A percentile compares a stretch with the other conserved stretches of the same genome.
phyloP scores from a whole-genome alignment of 73 alveolate genomes.

The Paramecium bursaria region DNA sequence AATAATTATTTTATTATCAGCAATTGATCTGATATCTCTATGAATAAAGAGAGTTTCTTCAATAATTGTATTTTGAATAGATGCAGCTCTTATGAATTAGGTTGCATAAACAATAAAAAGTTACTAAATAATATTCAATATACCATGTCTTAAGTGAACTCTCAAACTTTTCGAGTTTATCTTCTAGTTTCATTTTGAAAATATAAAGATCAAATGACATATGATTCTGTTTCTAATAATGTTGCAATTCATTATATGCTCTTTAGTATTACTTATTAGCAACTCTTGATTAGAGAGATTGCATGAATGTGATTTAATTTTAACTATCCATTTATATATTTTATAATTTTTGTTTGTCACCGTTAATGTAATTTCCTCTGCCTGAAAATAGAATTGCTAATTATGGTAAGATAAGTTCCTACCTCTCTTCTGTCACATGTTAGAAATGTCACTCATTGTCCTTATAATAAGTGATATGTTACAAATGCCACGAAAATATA shows the following conservation, averaged over 20 bases:
- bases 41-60: neutral
- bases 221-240: neutral
- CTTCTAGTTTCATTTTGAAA: conserved; percentile 50
- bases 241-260: conserved; percentile 20
- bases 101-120: conserved; percentile 25
- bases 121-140: neutral
- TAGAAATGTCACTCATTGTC: conserved; percentile 32
- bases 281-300: too few relatives aligned
- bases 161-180: conserved; percentile 15
- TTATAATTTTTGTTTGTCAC: neutral
- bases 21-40: conserved; percentile 50
- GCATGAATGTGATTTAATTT: too few relatives aligned
- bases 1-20: conserved; percentile 35
- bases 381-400: conserved; percentile 64
- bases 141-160: conserved; percentile 48
- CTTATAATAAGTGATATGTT: conserved; percentile 28
- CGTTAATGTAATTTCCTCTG: conserved; percentile 28
- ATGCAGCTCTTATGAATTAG: conserved; percentile 19
- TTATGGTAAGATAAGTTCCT: conserved; percentile 16
- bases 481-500: conserved; percentile 48
- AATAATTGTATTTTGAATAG: conserved; percentile 3
- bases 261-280: conserved; percentile 1
- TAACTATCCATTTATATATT: too few relatives aligned
- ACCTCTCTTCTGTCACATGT: neutral
- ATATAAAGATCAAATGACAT: conserved; percentile 12